Evolutionary conservation across 345 rosid species (phyloP).

Genomic region (Bruguiera sexangula): DNA sequence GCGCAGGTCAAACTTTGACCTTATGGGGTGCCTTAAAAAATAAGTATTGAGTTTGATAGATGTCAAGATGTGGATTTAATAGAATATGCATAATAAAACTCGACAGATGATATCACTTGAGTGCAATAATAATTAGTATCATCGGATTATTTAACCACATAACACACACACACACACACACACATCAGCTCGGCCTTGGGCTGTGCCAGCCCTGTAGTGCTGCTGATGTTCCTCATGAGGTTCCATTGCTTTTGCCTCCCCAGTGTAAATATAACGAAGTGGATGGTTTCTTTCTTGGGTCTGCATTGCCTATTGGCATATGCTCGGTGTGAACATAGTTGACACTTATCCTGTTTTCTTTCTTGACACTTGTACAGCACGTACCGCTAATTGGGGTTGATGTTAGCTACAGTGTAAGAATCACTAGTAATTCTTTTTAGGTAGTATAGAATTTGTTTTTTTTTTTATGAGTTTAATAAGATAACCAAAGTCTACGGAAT

Average conservation of each 20-base stretch:
- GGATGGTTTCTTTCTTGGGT: neutral
- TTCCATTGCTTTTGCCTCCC: conserved; percentile 35
- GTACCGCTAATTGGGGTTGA: conserved; percentile 9
- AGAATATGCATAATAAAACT: too few species aligned
- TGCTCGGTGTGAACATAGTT: neutral
- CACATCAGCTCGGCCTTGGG: conserved; percentile 55
- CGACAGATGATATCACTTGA: too few species aligned
- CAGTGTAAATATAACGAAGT: neutral
- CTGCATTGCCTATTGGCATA: neutral
- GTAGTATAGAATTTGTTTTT: too few species aligned
- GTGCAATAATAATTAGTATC: too few species aligned
- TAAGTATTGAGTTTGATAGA: too few species aligned
- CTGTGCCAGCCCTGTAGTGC: conserved; percentile 51
- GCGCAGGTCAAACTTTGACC: too few species aligned
- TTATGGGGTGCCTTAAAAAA: too few species aligned
- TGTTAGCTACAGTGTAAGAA: neutral
- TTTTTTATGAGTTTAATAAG: too few species aligned
- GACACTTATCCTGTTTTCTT: conserved; percentile 11
- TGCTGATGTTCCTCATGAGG: conserved; percentile 35
- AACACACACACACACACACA: neutral
- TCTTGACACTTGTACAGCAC: conserved; percentile 27
- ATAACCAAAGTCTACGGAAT: too few species aligned
- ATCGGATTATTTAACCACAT: too few species aligned
- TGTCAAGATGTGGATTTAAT: too few species aligned
- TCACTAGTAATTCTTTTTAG: too few species aligned